phyloP scores from a whole-genome alignment of 1,284 basidiomycete genomes.

The Wallemia ichthyophaga region DNA sequence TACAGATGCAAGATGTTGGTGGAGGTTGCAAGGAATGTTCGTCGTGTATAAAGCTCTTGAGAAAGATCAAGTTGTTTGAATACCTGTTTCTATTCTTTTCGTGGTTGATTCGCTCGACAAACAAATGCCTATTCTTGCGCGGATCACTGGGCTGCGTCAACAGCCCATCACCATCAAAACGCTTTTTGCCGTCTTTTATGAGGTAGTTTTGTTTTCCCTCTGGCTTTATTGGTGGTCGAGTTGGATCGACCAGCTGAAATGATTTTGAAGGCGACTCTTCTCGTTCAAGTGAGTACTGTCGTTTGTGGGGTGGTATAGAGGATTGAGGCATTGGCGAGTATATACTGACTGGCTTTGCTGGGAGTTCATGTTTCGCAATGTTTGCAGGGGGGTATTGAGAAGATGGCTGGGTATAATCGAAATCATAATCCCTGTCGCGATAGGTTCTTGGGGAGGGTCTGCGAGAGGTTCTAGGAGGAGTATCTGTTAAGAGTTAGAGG shows the following conservation, averaged over 20 bases:
- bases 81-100: neutral
- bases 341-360: too few relatives aligned
- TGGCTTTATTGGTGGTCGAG: neutral
- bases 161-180: neutral
- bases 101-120: too few relatives aligned
- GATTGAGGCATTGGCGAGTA: too few relatives aligned
- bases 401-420: too few relatives aligned
- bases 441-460: too few relatives aligned
- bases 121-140: neutral
- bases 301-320: too few relatives aligned
- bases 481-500: too few relatives aligned
- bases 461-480: too few relatives aligned
- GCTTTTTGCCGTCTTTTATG: neutral
- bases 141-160: neutral
- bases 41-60: neutral
- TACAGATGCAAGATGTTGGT: neutral
- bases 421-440: too few relatives aligned
- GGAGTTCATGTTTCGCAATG: too few relatives aligned
- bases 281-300: neutral
- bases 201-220: neutral
- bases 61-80: neutral
- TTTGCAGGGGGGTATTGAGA: too few relatives aligned
- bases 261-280: neutral
- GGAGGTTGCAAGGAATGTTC: neutral
- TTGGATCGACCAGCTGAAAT: neutral